Percentiles rank a stretch among this genome's conserved stretches.
phyloP scores from a whole-genome alignment of 352 stramenopile genomes.

The Phytophthora agathidicida region DNA sequence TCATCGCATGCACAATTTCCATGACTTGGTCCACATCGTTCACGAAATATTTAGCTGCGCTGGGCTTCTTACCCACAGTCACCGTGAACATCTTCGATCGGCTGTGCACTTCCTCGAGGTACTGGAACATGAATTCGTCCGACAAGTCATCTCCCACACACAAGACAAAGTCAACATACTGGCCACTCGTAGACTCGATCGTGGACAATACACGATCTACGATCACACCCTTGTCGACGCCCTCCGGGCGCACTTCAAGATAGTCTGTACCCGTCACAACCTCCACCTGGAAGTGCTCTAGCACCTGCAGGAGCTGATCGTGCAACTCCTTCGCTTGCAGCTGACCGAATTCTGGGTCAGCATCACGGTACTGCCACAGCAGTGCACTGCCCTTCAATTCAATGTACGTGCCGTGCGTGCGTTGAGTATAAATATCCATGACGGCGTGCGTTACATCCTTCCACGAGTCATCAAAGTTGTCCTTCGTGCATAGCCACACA shows the following conservation, averaged over 20 bases:
- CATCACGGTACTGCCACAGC: slow-evolving; percentile 99
- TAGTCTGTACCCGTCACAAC: slow-evolving; percentile 90
- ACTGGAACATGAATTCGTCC: slow-evolving; percentile 98
- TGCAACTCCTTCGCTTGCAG: slow-evolving; percentile 98
- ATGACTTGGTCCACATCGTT: slow-evolving; percentile 97
- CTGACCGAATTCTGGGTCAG: slow-evolving; percentile 98
- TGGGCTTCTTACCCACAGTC: slow-evolving; percentile 99
- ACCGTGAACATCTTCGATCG: slow-evolving; percentile 92
- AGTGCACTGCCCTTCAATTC: slow-evolving; percentile 99
- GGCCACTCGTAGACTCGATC: slow-evolving; percentile 74
- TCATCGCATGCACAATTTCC: slow-evolving; percentile 91
- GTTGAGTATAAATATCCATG: slow-evolving; percentile 99
- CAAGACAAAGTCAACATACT: slow-evolving; percentile 96
- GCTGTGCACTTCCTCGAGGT: slow-evolving; percentile 73
- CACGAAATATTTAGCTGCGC: slow-evolving; percentile 96
- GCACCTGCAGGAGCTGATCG: slow-evolving; percentile 96
- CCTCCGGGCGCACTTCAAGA: slow-evolving; percentile 95
- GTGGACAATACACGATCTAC: slow-evolving; percentile 95
- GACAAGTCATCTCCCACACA: slow-evolving; percentile 98
- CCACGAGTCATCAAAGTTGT: slow-evolving; percentile 96
- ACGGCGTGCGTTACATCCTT: slow-evolving; percentile 96
- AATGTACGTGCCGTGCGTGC: slow-evolving; percentile 99
- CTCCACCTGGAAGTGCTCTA: slow-evolving; percentile 96
- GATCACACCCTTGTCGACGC: slow-evolving; percentile 98
- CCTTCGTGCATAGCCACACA: slow-evolving; percentile 85